Percentiles rank a stretch among this genome's conserved stretches.
phyloP scores from a whole-genome alignment of 2,329 filamentous ascomycete genomes.

The Colletotrichum camelliae region DNA sequence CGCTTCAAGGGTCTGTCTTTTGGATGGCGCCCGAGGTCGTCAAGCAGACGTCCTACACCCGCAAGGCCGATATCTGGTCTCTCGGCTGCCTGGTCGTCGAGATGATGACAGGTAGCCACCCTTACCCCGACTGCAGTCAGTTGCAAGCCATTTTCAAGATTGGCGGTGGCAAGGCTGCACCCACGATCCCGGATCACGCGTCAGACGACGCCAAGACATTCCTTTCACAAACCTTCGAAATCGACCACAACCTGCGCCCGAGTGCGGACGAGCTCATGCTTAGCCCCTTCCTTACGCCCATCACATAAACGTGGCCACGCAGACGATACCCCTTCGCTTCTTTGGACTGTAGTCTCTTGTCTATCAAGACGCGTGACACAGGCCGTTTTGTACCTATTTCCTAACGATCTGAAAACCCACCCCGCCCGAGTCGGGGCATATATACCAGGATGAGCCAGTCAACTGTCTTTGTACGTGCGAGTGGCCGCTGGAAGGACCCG shows the following conservation, averaged over 20 bases:
- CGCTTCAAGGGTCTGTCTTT: constrained; percentile 95
- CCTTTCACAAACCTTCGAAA: constrained; percentile 88
- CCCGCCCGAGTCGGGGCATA: neutral
- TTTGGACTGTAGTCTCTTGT: neutral
- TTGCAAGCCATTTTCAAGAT: constrained; percentile 99
- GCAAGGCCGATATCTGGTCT: constrained; percentile 99
- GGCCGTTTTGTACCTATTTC: constrained; percentile 10
- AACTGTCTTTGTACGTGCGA: constrained; percentile 10
- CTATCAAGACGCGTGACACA: neutral
- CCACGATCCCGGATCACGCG: constrained; percentile 85
- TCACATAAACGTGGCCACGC: constrained; percentile 49
- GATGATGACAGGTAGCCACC: constrained; percentile 98
- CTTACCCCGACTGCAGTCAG: constrained; percentile 96
- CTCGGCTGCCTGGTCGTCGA: constrained; percentile 96
- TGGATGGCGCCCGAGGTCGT: constrained; percentile 99
- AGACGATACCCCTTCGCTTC: constrained; percentile 8
- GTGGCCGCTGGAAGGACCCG: constrained; percentile 23
- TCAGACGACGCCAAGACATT: constrained; percentile 86
- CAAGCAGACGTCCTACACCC: constrained; percentile 95
- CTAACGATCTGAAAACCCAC: neutral
- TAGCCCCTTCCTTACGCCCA: constrained; percentile 80
- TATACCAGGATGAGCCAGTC: constrained; percentile 1
- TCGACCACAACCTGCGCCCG: constrained; percentile 90
- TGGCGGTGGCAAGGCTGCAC: constrained; percentile 78
- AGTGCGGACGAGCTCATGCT: constrained; percentile 89